Evolutionary conservation across 139 green algal genomes (phyloP).

Genomic region (Eudorina sp.): DNA sequence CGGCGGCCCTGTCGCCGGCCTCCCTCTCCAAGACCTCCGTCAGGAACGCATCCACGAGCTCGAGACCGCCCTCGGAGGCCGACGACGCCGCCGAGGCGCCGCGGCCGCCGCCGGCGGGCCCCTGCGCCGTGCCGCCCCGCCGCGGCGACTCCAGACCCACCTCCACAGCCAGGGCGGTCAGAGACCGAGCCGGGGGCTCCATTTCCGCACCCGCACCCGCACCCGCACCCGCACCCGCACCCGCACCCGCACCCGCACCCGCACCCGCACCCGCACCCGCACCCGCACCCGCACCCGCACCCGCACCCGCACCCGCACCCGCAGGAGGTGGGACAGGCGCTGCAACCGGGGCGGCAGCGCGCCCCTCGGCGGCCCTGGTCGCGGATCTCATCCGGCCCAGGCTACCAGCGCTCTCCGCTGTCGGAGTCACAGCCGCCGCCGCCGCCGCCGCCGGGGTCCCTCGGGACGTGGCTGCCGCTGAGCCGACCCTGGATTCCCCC

Average conservation of each 20-base stretch:
- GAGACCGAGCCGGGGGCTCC: background rate
- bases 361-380: too few species aligned
- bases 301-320: too few species aligned
- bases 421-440: too few species aligned
- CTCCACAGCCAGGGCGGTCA: background rate
- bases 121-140: background rate
- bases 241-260: background rate
- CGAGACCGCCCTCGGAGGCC: background rate
- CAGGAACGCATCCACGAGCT: conserved; percentile 1
- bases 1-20: background rate
- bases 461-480: too few species aligned
- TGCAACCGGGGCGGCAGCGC: too few species aligned
- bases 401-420: too few species aligned
- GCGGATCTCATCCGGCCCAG: too few species aligned
- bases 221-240: background rate
- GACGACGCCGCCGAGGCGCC: background rate
- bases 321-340: too few species aligned
- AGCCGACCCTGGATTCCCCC: too few species aligned
- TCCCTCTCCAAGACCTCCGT: background rate
- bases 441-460: too few species aligned
- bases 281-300: background rate
- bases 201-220: background rate
- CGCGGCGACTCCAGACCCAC: background rate
- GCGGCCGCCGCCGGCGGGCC: background rate
- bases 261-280: too few species aligned